Evolutionary conservation across 225 moss, liverwort and hornwort genomes (phyloP), one percentile per base, ranked within the genome.

Genomic region (Sphagnum contortum): DNA sequence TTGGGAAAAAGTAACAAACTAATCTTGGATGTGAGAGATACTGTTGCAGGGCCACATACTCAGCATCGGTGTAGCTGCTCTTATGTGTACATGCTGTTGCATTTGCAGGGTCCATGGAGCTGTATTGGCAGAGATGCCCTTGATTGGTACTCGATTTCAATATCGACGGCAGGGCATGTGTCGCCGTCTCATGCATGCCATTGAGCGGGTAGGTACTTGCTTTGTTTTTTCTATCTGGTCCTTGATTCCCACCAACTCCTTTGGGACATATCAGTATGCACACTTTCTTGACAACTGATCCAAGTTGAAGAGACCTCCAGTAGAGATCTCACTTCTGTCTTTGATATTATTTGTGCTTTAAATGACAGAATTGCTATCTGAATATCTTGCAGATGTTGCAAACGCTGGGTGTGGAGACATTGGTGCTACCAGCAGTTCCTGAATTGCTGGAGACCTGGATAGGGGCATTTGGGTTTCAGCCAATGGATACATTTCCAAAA

Each of bases 81-180:
- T 29, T 29, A 29, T 29, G 29, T 29, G 29, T 29, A 66, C 60
- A 44, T 58, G 66, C 14, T 64, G 6, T 6, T 74, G 57, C 69
- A 75, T 69, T 68, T 71, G 57, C 75, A 94, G 94, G 70, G 89
- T 91, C 29, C 94, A 94, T 72, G 94, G 94, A 59, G 75, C 81
- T 69, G 72, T 77, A 63, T 67, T 94, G 73, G 91, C 91, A 47
- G 94, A 94, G 78, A 77, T 94, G 91, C 94, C 94, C 44, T 77
- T 94, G 66, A 84, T 94, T 66, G 94, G 94, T 69, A 94, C 91
- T 65, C 91, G 94, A 44, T 91, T 89, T 65, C 85, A 83, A 66
- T 94, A 94, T 70, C 89, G 94, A 45, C 79, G 94, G 48, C 84
- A 81, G 71, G 94, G 94, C 64, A 94, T 94, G 94, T 94, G 94